Conservation (phyloP, 345 rosid species). For the Eutrema heterophyllum region DNA sequence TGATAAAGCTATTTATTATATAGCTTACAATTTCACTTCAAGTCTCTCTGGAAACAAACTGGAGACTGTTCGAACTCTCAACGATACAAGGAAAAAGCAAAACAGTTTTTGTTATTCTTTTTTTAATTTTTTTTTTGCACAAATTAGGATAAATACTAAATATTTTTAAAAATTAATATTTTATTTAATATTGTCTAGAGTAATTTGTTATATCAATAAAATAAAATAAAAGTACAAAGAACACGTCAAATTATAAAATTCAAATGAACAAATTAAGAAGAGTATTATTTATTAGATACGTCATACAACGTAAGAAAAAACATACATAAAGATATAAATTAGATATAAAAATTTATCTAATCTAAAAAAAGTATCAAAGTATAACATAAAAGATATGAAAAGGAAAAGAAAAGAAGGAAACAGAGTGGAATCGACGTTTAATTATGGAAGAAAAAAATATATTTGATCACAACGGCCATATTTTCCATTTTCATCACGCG, state of each 20-base stretch:
- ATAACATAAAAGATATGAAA: neutral
- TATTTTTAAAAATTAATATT: too few species aligned
- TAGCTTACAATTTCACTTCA: neutral
- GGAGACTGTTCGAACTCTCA: neutral
- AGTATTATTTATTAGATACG: neutral
- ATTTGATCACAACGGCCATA: conserved; percentile 20
- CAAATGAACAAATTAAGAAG: neutral
- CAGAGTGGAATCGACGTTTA: neutral
- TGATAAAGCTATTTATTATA: too few species aligned
- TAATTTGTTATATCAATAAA: too few species aligned
- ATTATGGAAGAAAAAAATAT: neutral
- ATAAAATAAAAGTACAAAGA: too few species aligned
- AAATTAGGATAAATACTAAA: too few species aligned
- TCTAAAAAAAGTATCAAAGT: neutral
- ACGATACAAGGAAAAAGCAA: neutral
- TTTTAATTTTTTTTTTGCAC: too few species aligned
- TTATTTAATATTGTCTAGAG: too few species aligned
- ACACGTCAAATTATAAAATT: too few species aligned
- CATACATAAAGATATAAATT: neutral
- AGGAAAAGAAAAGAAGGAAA: neutral
- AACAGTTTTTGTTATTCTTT: neutral
- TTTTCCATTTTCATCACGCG: conserved; percentile 20
- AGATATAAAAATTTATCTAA: neutral
- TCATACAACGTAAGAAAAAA: neutral
- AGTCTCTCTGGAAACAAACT: neutral